Evolutionary conservation across 768 basidiomycete genomes (phyloP), one percentile per base, ranked within the genome.

Genomic region (Russula griseocarnosa): DNA sequence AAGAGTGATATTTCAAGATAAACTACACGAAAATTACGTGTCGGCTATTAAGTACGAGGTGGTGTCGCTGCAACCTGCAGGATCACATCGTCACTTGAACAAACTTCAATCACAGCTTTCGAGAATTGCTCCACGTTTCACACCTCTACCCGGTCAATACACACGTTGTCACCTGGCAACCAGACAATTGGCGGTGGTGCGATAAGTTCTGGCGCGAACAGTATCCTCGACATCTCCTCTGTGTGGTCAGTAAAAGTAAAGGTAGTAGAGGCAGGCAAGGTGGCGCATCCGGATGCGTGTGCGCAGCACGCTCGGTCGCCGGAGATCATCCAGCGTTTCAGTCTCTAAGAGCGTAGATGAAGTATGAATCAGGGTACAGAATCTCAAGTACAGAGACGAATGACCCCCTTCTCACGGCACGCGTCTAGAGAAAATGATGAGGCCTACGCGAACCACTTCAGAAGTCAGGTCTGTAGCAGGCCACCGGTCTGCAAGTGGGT

Each of bases 161-260:
- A 87, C 18, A 86, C 84, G 13, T 80, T 79, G 72, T 92, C 90
- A 72, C 88, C 86, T 1, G 88, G 88, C n/a, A 92, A 78, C 91
- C 91, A 92, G 57, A 94, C 88, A 63, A 88, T 84, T 1, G 90
- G 90, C 22, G 82, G 77, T 20, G 90, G 88, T 14, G 88, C 88
- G 66, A 90, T 81, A 44, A 92, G 79, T 73, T 90, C 90, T 1
- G 90, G 88, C 5, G 91, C 88, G 71, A 92, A 94, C 46, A 94
- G 76, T 60, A 92, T 84, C 18, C 86, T 85, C 7, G 83, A 81
- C 82, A 88, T 86, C 69, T 90, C 86, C 70, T 88, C 86, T 16
- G 87, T 86, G 67, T 90, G 88, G 72, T 90, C 88, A 1, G 83
- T 79, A 69, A 91, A 89, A n/a, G n/a, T n/a, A n/a, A n/a, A 6